Evolutionary conservation across 805 yeast genomes (phyloP).

Genomic region (Cyberlindnera lachancei): DNA sequence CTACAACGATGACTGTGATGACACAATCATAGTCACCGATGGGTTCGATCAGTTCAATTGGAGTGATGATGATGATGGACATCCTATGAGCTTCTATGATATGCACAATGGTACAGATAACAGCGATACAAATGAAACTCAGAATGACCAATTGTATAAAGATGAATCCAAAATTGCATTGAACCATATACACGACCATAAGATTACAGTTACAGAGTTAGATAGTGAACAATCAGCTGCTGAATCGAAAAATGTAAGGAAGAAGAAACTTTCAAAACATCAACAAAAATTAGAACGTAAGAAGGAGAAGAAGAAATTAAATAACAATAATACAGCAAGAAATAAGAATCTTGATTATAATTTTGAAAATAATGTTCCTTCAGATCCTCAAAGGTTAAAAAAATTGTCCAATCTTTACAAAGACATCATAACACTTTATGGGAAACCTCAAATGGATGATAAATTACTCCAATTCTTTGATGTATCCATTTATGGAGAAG

Average conservation of each 20-base stretch:
- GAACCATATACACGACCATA: constrained; percentile 1
- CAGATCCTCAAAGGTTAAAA: constrained; percentile 13
- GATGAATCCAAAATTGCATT: constrained; percentile 8
- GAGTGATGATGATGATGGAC: constrained; percentile 16
- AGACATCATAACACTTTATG: constrained; percentile 9
- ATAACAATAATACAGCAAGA: constrained; percentile 5
- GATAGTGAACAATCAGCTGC: constrained; percentile 1
- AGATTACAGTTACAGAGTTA: neutral
- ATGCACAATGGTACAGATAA: neutral
- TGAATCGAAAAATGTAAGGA: constrained; percentile 5
- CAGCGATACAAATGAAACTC: neutral
- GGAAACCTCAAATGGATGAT: constrained; percentile 7
- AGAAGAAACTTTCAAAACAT: neutral
- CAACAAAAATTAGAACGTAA: constrained; percentile 1
- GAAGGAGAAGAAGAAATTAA: constrained; percentile 9
- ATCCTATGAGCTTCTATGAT: neutral
- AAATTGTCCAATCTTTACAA: constrained; percentile 11
- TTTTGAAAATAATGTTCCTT: constrained; percentile 9
- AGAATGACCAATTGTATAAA: constrained; percentile 4
- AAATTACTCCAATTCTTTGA: constrained; percentile 44
- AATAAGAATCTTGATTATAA: constrained; percentile 5
- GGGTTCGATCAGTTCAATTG: constrained; percentile 40
- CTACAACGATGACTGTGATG: neutral
- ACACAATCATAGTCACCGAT: constrained; percentile 10
- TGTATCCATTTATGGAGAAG: constrained; percentile 50